A percentile compares a stretch with the other conserved stretches of the same genome.
phyloP scores from a whole-genome alignment of 163 green algal genomes.

The Chlorella variabilis region DNA sequence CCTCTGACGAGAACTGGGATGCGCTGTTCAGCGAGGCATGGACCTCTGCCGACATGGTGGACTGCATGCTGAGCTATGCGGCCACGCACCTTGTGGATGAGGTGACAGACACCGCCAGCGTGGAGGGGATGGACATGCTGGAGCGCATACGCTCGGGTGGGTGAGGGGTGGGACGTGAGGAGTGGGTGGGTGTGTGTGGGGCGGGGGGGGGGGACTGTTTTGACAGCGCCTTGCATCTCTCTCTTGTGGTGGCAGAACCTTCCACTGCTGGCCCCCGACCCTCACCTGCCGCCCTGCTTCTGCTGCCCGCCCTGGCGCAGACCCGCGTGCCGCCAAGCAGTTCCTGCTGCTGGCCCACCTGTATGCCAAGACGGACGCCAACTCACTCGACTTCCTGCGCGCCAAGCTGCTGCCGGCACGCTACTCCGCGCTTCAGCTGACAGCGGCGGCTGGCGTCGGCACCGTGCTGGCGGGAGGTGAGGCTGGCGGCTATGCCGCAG shows the following conservation, averaged over 20 bases:
- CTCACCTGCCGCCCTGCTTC: neutral
- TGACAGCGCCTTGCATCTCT: too few relatives aligned
- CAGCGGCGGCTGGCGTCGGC: conserved; percentile 19
- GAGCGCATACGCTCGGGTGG: conserved; percentile 41
- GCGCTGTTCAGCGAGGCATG: conserved; percentile 76
- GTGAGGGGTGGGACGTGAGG: neutral
- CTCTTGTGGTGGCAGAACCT: neutral
- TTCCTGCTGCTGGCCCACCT: conserved; percentile 85
- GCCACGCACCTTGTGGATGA: conserved; percentile 73
- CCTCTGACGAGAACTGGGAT: conserved; percentile 86
- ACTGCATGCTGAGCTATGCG: conserved; percentile 86
- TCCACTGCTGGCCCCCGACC: neutral
- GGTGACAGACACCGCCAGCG: conserved; percentile 50
- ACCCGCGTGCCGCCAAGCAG: conserved; percentile 68
- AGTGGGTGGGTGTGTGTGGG: neutral
- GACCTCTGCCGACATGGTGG: conserved; percentile 82
- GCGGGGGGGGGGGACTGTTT: neutral
- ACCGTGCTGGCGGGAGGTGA: conserved; percentile 32
- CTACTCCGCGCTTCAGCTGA: conserved; percentile 38
- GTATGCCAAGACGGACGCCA: conserved; percentile 78
- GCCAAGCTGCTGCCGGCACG: conserved; percentile 58
- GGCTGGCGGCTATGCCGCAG: neutral
- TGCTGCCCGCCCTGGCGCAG: neutral
- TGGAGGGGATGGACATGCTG: conserved; percentile 57
- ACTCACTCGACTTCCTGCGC: conserved; percentile 67